Conservation (phyloP, 257 asterid genomes). For the Salvia rosmarinus region DNA sequence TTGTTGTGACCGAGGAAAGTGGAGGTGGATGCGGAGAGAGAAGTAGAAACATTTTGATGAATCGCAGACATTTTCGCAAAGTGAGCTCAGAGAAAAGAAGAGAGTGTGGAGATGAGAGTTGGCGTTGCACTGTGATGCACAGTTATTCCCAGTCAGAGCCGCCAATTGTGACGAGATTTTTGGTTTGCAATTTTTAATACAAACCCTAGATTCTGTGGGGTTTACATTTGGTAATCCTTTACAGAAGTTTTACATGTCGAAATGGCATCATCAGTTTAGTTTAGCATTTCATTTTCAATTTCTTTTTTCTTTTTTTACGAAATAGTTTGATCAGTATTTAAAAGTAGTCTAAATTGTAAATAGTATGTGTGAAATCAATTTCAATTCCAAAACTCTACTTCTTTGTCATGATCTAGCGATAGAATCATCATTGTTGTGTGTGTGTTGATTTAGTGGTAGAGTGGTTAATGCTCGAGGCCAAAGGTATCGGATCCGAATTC, state of each 20-base stretch:
- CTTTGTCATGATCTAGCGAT: too few species aligned
- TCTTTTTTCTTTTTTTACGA: neutral
- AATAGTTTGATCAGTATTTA: too few species aligned
- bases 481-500: too few species aligned
- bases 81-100: slow-evolving; percentile 20
- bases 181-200: neutral
- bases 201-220: slow-evolving; percentile 36
- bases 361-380: too few species aligned
- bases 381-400: too few species aligned
- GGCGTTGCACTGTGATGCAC: neutral
- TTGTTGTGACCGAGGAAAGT: slow-evolving; percentile 52
- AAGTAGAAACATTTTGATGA: slow-evolving; percentile 52
- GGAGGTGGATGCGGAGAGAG: slow-evolving; percentile 68
- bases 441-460: too few species aligned
- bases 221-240: neutral
- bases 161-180: slow-evolving; percentile 2
- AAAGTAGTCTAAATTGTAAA: too few species aligned
- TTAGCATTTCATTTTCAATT: neutral
- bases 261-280: neutral
- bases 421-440: too few species aligned
- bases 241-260: neutral
- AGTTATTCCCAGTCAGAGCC: slow-evolving; percentile 12
- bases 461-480: too few species aligned
- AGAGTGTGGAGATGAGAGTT: neutral
- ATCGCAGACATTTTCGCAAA: slow-evolving; percentile 55